A percentile compares a stretch with the other conserved stretches of the same genome.
Conservation (phyloP, 495 filamentous ascomycete genomes). For the Amphirosellinia nigrospora region DNA sequence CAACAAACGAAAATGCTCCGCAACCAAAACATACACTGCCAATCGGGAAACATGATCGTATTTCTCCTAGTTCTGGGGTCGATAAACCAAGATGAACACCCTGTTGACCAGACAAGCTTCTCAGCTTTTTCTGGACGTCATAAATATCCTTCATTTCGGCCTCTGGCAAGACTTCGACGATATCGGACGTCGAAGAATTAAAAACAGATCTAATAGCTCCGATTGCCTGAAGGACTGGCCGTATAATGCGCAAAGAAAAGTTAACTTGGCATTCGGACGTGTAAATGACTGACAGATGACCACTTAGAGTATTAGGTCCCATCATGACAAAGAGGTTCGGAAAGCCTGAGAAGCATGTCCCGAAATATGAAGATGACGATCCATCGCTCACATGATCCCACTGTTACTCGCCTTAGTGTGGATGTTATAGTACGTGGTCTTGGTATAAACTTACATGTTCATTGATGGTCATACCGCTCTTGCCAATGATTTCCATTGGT, state of each 20-base stretch:
- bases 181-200: background rate
- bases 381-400: background rate
- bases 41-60: background rate
- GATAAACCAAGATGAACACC: background rate
- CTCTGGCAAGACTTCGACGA: background rate
- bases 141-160: background rate
- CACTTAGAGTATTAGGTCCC: background rate
- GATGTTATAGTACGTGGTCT: background rate
- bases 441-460: background rate
- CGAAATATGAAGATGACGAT: background rate
- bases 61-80: background rate
- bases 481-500: background rate
- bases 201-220: background rate
- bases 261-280: background rate
- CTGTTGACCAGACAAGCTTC: background rate
- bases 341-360: background rate
- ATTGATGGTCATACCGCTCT: background rate
- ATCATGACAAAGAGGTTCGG: background rate
- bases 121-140: background rate
- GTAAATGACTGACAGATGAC: background rate
- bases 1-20: background rate
- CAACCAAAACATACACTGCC: background rate
- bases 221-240: background rate
- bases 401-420: background rate
- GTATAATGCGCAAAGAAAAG: background rate